A percentile compares a stretch with the other conserved stretches of the same genome.
phyloP scores from a whole-genome alignment of 805 yeast species.

The Wickerhamiella spandovensis region DNA sequence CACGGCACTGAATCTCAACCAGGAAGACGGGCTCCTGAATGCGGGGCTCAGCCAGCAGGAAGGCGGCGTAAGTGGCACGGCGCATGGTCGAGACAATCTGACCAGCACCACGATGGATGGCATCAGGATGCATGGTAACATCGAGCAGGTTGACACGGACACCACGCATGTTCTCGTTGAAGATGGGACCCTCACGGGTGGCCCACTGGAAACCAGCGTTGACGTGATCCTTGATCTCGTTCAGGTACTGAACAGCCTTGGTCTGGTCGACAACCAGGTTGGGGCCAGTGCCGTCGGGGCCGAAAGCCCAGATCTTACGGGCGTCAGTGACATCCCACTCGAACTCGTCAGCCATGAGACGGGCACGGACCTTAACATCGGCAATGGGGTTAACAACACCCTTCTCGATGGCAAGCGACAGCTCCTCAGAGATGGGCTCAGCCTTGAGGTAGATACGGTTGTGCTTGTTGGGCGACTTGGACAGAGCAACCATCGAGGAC shows the following conservation, averaged over 20 bases:
- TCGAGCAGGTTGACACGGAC: slow-evolving; percentile 95
- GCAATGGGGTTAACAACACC: slow-evolving; percentile 92
- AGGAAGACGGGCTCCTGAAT: slow-evolving; percentile 98
- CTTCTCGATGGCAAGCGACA: slow-evolving; percentile 75
- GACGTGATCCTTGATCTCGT: slow-evolving; percentile 98
- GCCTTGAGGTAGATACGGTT: slow-evolving; percentile 99
- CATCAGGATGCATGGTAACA: slow-evolving; percentile 99
- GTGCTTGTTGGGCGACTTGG: slow-evolving; percentile 99
- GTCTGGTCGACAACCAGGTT: slow-evolving; percentile 98
- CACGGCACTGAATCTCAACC: slow-evolving; percentile 99
- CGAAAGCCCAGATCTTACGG: slow-evolving; percentile 99
- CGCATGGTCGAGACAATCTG: slow-evolving; percentile 99
- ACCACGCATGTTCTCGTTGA: slow-evolving; percentile 94
- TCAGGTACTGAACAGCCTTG: slow-evolving; percentile 98
- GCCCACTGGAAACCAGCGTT: slow-evolving; percentile 99
- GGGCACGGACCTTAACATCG: slow-evolving; percentile 98
- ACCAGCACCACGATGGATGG: slow-evolving; percentile 99
- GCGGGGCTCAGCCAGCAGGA: slow-evolving; percentile 96
- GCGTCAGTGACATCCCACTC: slow-evolving; percentile 99
- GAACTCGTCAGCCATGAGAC: slow-evolving; percentile 96
- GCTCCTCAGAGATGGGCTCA: slow-evolving; percentile 91
- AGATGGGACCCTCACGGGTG: slow-evolving; percentile 97
- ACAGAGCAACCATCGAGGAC: slow-evolving; percentile 90
- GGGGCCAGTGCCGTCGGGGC: slow-evolving; percentile 99
- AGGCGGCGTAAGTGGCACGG: slow-evolving; percentile 97